These are phyloP conservation scores for Acer negundo DNA, from an alignment of 345 rosid species.

Conservation along the genomic window DNA sequence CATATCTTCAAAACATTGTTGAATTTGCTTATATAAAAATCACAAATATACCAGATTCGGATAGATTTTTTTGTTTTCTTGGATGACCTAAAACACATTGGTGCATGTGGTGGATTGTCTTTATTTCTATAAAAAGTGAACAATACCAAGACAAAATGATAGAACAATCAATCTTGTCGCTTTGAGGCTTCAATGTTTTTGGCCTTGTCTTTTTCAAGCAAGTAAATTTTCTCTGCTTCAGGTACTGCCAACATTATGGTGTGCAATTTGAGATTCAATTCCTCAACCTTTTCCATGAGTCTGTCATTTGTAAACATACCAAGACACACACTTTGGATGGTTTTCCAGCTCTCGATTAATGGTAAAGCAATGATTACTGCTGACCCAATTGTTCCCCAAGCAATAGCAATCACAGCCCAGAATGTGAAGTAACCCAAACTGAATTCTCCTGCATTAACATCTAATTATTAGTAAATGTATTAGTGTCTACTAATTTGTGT, in stretches of 20 bases:
- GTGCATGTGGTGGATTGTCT: slow-evolving; percentile 7
- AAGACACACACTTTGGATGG: slow-evolving; percentile 52
- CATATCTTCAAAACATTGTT: too few relatives aligned
- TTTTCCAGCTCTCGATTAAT: slow-evolving; percentile 75
- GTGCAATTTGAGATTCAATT: slow-evolving; percentile 51
- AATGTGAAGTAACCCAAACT: slow-evolving; percentile 80
- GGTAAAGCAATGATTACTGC: slow-evolving; percentile 67
- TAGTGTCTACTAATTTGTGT: background rate
- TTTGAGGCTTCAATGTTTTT: slow-evolving; percentile 37
- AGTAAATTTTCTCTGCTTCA: slow-evolving; percentile 65
- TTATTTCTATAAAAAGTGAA: background rate
- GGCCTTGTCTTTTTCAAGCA: slow-evolving; percentile 56
- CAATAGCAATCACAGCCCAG: slow-evolving; percentile 82
- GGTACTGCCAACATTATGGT: slow-evolving; percentile 59
- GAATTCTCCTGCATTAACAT: slow-evolving; percentile 51
- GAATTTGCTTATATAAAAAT: too few relatives aligned
- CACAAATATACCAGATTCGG: too few relatives aligned
- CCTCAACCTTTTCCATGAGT: slow-evolving; percentile 65
- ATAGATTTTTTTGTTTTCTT: too few relatives aligned
- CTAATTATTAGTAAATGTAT: background rate
- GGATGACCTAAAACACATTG: background rate
- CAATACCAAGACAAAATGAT: background rate
- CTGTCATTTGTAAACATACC: slow-evolving; percentile 83
- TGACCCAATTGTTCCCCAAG: slow-evolving; percentile 90
- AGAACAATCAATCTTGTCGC: slow-evolving; percentile 22